Conservation (phyloP, 257 asterid species). For the Cordia subcordata region DNA sequence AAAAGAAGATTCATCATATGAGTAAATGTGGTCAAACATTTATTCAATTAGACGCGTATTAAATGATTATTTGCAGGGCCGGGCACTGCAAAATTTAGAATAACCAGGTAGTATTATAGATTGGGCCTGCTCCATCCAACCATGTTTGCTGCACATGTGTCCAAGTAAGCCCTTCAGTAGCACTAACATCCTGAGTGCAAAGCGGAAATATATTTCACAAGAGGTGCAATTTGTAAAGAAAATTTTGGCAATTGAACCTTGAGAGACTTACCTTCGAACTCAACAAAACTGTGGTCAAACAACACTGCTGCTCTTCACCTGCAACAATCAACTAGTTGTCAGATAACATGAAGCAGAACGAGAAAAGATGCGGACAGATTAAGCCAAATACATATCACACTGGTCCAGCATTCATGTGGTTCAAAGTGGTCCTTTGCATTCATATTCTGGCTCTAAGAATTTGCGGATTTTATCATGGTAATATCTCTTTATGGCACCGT, state of each 20-base stretch:
- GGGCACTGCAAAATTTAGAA: conserved; percentile 22
- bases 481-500: too few relatives aligned
- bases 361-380: background rate
- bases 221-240: too few relatives aligned
- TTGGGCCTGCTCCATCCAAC: conserved; percentile 58
- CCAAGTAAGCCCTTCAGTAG: conserved; percentile 72
- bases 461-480: too few relatives aligned
- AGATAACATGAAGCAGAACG: conserved; percentile 1
- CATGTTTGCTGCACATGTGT: conserved; percentile 79
- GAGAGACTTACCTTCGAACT: conserved; percentile 59
- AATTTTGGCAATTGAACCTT: too few relatives aligned
- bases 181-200: conserved; percentile 49
- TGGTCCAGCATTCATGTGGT: background rate
- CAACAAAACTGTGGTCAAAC: conserved; percentile 54
- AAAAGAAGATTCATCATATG: background rate
- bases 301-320: conserved; percentile 57
- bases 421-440: background rate
- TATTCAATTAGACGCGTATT: background rate
- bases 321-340: conserved; percentile 17
- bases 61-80: background rate
- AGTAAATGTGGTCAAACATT: background rate
- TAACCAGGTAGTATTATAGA: conserved; percentile 39
- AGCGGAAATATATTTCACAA: background rate
- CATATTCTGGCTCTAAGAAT: too few relatives aligned
- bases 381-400: background rate